A percentile compares a stretch with the other conserved stretches of the same genome.
Conservation (phyloP, 1,139 yeast species). For the Suhomyces kunorum region DNA sequence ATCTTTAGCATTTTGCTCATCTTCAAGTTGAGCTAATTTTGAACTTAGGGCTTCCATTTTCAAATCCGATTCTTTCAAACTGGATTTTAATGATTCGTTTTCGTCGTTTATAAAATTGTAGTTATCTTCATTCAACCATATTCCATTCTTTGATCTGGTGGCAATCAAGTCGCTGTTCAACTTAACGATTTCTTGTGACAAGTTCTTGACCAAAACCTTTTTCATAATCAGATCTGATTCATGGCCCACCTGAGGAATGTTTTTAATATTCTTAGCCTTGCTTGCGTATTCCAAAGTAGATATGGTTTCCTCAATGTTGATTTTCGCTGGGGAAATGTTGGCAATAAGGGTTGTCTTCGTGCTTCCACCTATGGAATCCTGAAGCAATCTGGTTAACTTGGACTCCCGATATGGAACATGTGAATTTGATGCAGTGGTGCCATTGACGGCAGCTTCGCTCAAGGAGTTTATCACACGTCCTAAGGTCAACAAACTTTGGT, state of each 20-base stretch:
- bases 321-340: conserved; percentile 77
- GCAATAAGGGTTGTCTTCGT: conserved; percentile 81
- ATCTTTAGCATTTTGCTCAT: conserved; percentile 2
- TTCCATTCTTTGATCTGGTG: conserved; percentile 60
- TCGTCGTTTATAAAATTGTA: conserved; percentile 50
- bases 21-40: conserved; percentile 6
- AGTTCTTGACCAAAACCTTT: conserved; percentile 57
- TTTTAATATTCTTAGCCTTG: conserved; percentile 76
- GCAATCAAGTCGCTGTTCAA: conserved; percentile 61
- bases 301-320: conserved; percentile 73
- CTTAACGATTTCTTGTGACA: conserved; percentile 57
- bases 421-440: conserved; percentile 17
- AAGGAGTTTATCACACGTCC: conserved; percentile 83
- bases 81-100: conserved; percentile 28
- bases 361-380: conserved; percentile 81
- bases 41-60: conserved; percentile 9
- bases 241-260: conserved; percentile 62
- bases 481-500: conserved; percentile 76
- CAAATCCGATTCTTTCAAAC: conserved; percentile 23
- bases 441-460: conserved; percentile 31
- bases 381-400: conserved; percentile 72
- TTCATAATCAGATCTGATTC: conserved; percentile 58
- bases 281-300: conserved; percentile 86
- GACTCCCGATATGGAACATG: conserved; percentile 89
- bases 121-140: conserved; percentile 59